Base-by-base conservation (phyloP, 2,329 filamentous ascomycete genomes). In the Ceratocystis harringtonii region DNA sequence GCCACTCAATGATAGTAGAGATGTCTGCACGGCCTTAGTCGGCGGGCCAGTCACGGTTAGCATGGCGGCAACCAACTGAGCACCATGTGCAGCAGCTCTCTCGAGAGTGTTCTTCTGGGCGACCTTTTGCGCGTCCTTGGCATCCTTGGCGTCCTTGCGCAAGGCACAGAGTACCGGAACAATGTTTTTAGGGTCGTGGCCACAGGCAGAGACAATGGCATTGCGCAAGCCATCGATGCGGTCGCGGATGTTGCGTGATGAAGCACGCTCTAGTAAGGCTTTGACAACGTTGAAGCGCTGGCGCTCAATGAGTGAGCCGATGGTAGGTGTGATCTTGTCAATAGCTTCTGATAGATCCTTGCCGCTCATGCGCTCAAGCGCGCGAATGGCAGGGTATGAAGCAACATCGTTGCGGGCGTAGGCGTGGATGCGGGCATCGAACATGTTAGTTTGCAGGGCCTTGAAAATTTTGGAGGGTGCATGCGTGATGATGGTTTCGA, bases 401-500 rank as follows among this genome's bases (percentile, higher is more conserved):
- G 94, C 91, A 61, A 92, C 88, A 70, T 95, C 92, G 73, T 97
- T 97, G 66, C 91, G 87, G 5, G 92, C 84, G 67, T 96, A 82
- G 48, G 84, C 88, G 25, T 86, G 85, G 70, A 97, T 88, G 30
- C 90, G 84, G 15, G 88, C 85, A 68, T 86, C 87, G 74, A 97
- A 88, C 69, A 91, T 84, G 69, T 87, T 85, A 66, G 82, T 84
- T 76, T 95, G 92, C 5, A 99, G 80, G 15, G 84, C 83, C 75
- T 96, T 96, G 82, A 97, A 99, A 43, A 91, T 77, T 75, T 94
- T 96, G 55, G 89, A 91, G 0, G 94, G 91, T 17, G 87, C 84
- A 72, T 88, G 82, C 30, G 85, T 82, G 69, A 96, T 83, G 68
- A 99, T 86, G 0, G 87, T 90, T 76, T 99, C 94, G 25, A 97